A percentile compares a stretch with the other conserved stretches of the same genome.
phyloP scores from a whole-genome alignment of 306 rosid species.

The Malus sieversii region DNA sequence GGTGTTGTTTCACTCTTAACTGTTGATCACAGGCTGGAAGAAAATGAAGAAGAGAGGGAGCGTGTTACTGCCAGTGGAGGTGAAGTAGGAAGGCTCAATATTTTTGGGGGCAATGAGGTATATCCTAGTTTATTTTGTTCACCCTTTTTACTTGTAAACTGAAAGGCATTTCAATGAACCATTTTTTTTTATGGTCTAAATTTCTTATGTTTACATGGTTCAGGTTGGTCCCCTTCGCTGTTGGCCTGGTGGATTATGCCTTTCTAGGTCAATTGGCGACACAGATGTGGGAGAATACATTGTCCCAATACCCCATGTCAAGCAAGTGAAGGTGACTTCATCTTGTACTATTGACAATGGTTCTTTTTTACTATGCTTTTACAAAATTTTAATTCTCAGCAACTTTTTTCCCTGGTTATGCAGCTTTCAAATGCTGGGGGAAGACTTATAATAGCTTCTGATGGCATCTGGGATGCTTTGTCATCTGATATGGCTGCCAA shows the following conservation, averaged over 20 bases:
- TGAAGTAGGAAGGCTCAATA: constrained; percentile 96
- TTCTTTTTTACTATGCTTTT: constrained; percentile 7
- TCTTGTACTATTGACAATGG: constrained; percentile 4
- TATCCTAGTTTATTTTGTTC: constrained; percentile 13
- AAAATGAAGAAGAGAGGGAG: constrained; percentile 90
- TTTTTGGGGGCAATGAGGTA: constrained; percentile 91
- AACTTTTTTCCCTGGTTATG: constrained; percentile 8
- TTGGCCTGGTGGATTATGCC: constrained; percentile 99
- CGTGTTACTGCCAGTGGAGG: constrained; percentile 99
- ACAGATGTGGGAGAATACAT: constrained; percentile 97
- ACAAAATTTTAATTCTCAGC: constrained; percentile 8
- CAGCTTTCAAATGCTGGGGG: constrained; percentile 96
- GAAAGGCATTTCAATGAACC: not conserved
- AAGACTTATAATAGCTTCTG: constrained; percentile 94
- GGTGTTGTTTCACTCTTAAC: constrained; percentile 92
- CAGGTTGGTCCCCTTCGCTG: constrained; percentile 99
- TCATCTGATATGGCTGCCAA: constrained; percentile 80
- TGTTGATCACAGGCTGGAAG: constrained; percentile 95
- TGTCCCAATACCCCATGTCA: constrained; percentile 95
- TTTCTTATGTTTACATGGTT: constrained; percentile 3
- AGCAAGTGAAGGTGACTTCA: constrained; percentile 85
- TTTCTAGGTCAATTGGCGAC: constrained; percentile 96
- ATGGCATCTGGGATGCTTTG: constrained; percentile 98
- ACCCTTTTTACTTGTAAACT: constrained; percentile 4
- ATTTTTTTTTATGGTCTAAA: not conserved